Evolutionary conservation across 164 flowering plant species (phyloP).

Genomic region (Saururus chinensis): DNA sequence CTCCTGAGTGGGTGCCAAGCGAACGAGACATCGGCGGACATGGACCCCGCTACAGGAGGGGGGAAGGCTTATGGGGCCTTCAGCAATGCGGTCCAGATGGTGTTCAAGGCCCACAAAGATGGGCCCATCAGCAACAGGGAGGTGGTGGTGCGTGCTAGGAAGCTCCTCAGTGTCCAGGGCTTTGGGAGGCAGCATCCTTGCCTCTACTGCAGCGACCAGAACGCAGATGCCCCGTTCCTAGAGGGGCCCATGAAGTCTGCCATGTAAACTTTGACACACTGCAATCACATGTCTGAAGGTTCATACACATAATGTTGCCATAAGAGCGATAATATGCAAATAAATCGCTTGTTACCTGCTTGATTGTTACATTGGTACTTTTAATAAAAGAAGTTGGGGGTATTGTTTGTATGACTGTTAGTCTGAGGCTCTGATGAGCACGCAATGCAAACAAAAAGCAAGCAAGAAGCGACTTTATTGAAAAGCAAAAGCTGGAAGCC

Average conservation of each 20-base stretch:
- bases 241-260: neutral
- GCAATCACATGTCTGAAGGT: neutral
- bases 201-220: constrained; percentile 61
- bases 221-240: constrained; percentile 51
- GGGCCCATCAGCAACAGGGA: constrained; percentile 36
- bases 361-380: too few relatives aligned
- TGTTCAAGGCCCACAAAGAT: constrained; percentile 20
- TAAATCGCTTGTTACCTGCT: too few relatives aligned
- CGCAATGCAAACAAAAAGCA: neutral
- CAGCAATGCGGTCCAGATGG: constrained; percentile 54
- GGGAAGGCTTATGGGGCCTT: constrained; percentile 65
- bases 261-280: neutral
- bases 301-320: too few relatives aligned
- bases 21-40: constrained; percentile 58
- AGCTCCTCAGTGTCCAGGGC: constrained; percentile 22
- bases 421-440: neutral
- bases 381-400: too few relatives aligned
- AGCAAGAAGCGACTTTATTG: neutral
- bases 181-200: constrained; percentile 67
- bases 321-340: too few relatives aligned
- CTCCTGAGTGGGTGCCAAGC: constrained; percentile 73
- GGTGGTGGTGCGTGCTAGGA: constrained; percentile 36
- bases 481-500: neutral
- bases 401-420: too few relatives aligned
- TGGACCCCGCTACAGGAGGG: constrained; percentile 18